Base-by-base conservation (phyloP, 1,139 yeast genomes). In the Debaryomycetaceae sp. region DNA sequence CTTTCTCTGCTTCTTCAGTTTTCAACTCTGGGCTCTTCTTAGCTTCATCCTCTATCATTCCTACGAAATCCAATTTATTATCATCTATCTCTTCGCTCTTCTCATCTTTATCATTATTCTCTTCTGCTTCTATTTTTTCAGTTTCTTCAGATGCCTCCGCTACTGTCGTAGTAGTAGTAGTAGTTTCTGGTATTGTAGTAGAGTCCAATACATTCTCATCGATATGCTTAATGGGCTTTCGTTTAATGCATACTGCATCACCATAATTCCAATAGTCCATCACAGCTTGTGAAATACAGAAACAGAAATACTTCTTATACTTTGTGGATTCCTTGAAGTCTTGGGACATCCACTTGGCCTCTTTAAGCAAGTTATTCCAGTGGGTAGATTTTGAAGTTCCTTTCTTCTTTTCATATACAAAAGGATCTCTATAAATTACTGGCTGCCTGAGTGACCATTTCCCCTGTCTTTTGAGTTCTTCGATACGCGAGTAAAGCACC, bases 381-480 rank as follows among this genome's bases (percentile, higher is more conserved):
- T 86, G 89, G 7, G 26, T 22, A 4, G 81, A 67, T 28, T 58
- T 52, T 14, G 50, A 49, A 37, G 63, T 59, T 39, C 59, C 63
- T 35, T 61, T 68, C 44, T 65, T 62, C 32, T 55, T 61, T 11
- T 52, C 45, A 16, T 65, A 58, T 7, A 74, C 61, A 39, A 79
- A 75, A 0, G 98, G 97, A 47, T 88, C 95, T 18, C 72, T 59
- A 51, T 74, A 83, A 47, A 78, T 75, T 39, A 77, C 72, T 1
- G 95, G 96, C 58, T 94, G 98, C 38, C 96, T 74, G 41, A 91
- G 67, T 19, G 96, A 85, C 98, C 98, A 94, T 52, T 86, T 81
- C 5, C 88, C 87, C 42, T 84, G 83, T 39, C 95, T 71, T 56
- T 89, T 87, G 45, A 94, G 70, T 57, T 91, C 98, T 55, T 92